A percentile compares a stretch with the other conserved stretches of the same genome.
These are phyloP conservation scores for Microbotryum silenes-acaulis DNA, from an alignment of 1,284 basidiomycete species.

Conservation along the genomic window DNA sequence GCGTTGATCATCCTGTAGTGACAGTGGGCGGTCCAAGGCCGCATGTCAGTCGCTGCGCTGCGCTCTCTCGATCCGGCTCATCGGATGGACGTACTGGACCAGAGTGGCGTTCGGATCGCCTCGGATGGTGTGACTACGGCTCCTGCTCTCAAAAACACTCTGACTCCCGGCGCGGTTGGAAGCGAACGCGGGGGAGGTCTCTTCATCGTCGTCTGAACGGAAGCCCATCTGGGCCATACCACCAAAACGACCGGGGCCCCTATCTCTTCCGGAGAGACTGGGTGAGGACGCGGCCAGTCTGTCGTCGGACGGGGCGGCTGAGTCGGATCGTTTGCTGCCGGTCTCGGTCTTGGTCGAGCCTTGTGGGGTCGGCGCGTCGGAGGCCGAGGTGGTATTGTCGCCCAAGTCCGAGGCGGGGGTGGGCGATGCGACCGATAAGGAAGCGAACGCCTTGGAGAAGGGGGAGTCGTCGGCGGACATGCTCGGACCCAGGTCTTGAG, in stretches of 20 bases:
- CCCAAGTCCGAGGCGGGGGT: no score
- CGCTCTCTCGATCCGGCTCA: not conserved
- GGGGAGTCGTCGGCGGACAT: no score
- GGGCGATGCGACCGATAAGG: no score
- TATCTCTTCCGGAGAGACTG: slow-evolving; percentile 11
- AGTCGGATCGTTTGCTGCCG: no score
- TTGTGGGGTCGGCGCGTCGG: no score
- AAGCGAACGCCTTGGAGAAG: no score
- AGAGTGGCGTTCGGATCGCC: not conserved
- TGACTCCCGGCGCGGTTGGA: not conserved
- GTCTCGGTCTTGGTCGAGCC: no score
- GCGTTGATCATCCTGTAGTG: slow-evolving; percentile 27
- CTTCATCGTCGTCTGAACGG: not conserved
- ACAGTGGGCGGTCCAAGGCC: no score
- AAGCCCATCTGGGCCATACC: slow-evolving; percentile 18
- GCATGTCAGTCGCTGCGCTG: not conserved
- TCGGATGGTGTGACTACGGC: not conserved
- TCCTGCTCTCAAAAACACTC: not conserved
- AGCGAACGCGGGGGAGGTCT: not conserved
- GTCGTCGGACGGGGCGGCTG: no score
- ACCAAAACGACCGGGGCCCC: slow-evolving; percentile 16
- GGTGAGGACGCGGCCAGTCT: not conserved
- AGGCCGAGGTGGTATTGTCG: no score
- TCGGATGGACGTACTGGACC: not conserved
- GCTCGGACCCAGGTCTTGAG: no score